Evolutionary conservation across 371 early-diverging fungal genomes (phyloP), one percentile per base, ranked within the genome.

Genomic region (Mucor mucedo): DNA sequence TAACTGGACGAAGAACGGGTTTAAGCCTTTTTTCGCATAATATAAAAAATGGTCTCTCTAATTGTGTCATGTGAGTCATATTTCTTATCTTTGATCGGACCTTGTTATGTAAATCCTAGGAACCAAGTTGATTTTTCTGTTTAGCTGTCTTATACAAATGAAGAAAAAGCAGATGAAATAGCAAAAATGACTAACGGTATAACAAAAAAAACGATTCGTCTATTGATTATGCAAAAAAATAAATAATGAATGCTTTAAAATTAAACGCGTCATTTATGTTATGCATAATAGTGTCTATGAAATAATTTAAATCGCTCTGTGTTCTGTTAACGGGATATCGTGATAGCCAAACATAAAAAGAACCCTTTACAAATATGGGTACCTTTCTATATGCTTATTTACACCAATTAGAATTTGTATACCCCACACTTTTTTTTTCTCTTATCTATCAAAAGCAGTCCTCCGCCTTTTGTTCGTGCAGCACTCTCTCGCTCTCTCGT

Each of bases 401-500:
- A 52, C 21, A 35, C 35, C 35, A 35, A 35, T 35, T 35, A 35
- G 35, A 35, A 35, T 8, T 35, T 35, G 35, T 35, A 35, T 35
- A 8, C 35, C 35, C 35, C 35, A 35, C 35, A 35, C 35, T 35
- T 35, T 35, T 6, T 28, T 14, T 35, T 33, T 52, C 33, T 33
- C 33, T 33, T 52, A 49, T 35, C 32, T 16, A 35, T 44, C 30
- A 33, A 52, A 33, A 1, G 55, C 55, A 55, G 55, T 55, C 55
- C 40, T 14, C 29, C 40, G 41, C 41, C 13, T 28, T 38, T 38
- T 55, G 27, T 16, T 21, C 9, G 42, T 44, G 14, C 57, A 9
- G 28, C 58, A 16, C 40, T 4, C 40, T 49, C 21, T 45, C 21
- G 21, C 21, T 21, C 21, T 21, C 21, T 21, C 21, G 21, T 21